Conservation (phyloP, 192 early-diverging fungal genomes). For the Coemansia sp. region DNA sequence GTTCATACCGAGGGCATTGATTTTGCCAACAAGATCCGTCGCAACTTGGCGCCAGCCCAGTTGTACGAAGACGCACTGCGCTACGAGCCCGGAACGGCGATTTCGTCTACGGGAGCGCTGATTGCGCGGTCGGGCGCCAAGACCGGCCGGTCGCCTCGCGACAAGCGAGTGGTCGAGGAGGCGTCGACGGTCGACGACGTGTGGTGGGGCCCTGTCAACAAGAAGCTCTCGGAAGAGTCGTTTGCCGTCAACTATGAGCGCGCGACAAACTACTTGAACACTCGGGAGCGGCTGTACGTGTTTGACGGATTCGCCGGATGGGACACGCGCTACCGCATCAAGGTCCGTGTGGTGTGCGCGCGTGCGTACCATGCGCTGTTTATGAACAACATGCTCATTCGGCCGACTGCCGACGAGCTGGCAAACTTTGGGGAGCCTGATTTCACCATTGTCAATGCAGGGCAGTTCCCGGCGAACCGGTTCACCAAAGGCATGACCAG, state of each 20-base stretch:
- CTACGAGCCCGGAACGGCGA: slow-evolving; percentile 76
- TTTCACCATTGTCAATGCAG: slow-evolving; percentile 97
- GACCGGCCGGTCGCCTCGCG: slow-evolving; percentile 89
- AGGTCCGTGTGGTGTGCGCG: slow-evolving; percentile 92
- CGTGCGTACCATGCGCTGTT: slow-evolving; percentile 96
- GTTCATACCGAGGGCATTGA: slow-evolving; percentile 49
- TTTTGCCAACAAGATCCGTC: slow-evolving; percentile 64
- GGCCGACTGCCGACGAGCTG: slow-evolving; percentile 87
- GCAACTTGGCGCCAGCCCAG: slow-evolving; percentile 80
- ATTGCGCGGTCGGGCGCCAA: slow-evolving; percentile 89
- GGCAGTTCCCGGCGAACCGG: slow-evolving; percentile 90
- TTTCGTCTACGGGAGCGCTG: slow-evolving; percentile 90
- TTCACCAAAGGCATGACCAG: slow-evolving; percentile 96
- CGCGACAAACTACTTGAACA: slow-evolving; percentile 95
- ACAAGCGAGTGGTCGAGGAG: slow-evolving; percentile 98
- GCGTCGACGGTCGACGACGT: slow-evolving; percentile 77
- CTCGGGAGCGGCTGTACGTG: slow-evolving; percentile 87
- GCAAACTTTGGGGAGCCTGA: slow-evolving; percentile 92
- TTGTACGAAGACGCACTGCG: slow-evolving; percentile 94
- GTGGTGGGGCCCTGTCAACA: slow-evolving; percentile 99
- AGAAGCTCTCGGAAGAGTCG: slow-evolving; percentile 73
- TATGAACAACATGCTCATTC: slow-evolving; percentile 99
- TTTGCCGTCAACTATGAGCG: slow-evolving; percentile 96
- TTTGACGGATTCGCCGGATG: slow-evolving; percentile 98
- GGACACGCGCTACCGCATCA: slow-evolving; percentile 98